Evolutionary conservation across 2,329 filamentous ascomycete genomes (phyloP), one percentile per base, ranked within the genome.

Genomic region (Dactylellina cionopaga): DNA sequence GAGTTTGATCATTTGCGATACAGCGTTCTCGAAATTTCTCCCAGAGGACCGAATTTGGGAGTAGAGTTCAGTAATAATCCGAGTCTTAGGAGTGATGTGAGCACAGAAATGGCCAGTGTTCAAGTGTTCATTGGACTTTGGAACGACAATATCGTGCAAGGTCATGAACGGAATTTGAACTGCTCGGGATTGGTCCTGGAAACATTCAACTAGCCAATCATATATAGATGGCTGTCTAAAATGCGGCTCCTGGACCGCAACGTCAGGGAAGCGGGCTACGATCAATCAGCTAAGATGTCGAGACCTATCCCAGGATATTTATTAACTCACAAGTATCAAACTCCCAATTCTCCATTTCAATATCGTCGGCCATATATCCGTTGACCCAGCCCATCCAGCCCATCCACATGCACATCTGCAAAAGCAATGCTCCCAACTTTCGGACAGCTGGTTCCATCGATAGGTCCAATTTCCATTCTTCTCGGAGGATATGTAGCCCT

Each of bases 391-490:
- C 83, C 24, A 82, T 79, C 85, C 94, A 96, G 6, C 87, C 86
- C 22, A 99, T 83, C 93, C 94, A 98, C 58, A 85, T 83, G 0
- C 90, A 87, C 64, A 99, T 84, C 78, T 97, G 94, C 46, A 89
- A 88, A 43, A 98, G 82, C 1, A 97, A 80, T 13, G 90, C 88
- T n/a, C 87, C 86, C 19, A 98, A 80, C 41, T 85, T 83, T 11
- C 83, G 80, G 19, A 81, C 76, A 41, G 83, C 81, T 74, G 85
- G 83, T n/a, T 81, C 80, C 44, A 83, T 83, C 60, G 83, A 81
- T 2, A 89, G 85, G 72, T 91, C 87, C 1, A 99, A 85, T 78
- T 96, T 98, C 74, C 90, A 85, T 79, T 99, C 95, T 79, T 99
- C 94, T 0, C 90, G 85, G n/a, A 96, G 83, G 2, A 98, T 83